phyloP scores from a whole-genome alignment of 768 basidiomycete species.

The Tricholoma bakamatsutake region DNA sequence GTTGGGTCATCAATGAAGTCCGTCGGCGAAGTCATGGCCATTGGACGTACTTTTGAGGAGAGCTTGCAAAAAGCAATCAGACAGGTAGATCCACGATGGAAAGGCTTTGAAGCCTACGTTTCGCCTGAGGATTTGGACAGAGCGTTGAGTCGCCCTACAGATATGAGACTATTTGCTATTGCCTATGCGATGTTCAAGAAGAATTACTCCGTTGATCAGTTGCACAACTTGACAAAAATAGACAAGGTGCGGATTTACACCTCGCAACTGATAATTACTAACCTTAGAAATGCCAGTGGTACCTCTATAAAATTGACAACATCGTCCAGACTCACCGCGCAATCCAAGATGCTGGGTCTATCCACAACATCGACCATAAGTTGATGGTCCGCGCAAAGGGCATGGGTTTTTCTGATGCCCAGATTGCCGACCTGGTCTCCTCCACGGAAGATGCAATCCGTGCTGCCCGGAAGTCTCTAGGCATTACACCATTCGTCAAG shows the following conservation, averaged over 20 bases:
- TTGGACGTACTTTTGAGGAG: constrained; percentile 98
- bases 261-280: neutral
- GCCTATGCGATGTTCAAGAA: constrained; percentile 97
- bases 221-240: constrained; percentile 96
- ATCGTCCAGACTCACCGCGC: constrained; percentile 85
- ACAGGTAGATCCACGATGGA: constrained; percentile 94
- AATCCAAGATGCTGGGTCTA: constrained; percentile 62
- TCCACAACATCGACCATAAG: constrained; percentile 65
- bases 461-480: constrained; percentile 76
- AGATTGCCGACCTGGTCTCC: constrained; percentile 79
- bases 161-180: constrained; percentile 94
- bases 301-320: constrained; percentile 98
- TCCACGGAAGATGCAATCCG: constrained; percentile 77
- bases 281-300: constrained; percentile 59
- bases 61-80: constrained; percentile 97
- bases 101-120: constrained; percentile 95
- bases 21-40: constrained; percentile 99
- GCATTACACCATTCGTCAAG: constrained; percentile 96
- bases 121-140: constrained; percentile 80
- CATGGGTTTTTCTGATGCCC: constrained; percentile 92
- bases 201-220: constrained; percentile 80
- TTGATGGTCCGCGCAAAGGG: constrained; percentile 85
- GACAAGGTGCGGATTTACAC: constrained; percentile 62
- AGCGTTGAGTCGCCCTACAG: constrained; percentile 80
- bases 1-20: constrained; percentile 99